Base-by-base conservation (phyloP, 768 basidiomycete species). In the Lentinula guzmanii region DNA sequence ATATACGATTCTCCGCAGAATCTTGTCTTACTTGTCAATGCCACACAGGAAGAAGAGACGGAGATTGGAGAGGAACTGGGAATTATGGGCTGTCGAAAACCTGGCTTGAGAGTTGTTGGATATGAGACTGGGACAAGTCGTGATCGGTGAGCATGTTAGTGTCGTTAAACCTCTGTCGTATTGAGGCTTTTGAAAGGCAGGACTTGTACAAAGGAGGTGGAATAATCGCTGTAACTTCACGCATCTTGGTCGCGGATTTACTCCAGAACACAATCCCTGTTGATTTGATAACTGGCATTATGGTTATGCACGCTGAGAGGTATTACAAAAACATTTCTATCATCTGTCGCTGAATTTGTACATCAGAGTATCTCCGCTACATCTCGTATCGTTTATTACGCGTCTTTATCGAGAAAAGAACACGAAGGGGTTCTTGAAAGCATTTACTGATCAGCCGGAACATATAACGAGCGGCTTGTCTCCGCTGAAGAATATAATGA, bases 391-490 rank as follows among this genome's bases (percentile, higher is more conserved):
- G 0, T 99, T 98, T 75, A 92, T 98, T 41, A 89, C 95, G 53
- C 86, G 95, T 2, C 76, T 97, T 2, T 98, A 89, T 70, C 84
- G 96, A 45, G 89, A 97, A 72, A 86, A 89, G 75, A 99, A 98
- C 76, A 84, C 82, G 70, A 79, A 78, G 2, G 96, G 96, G 1
- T 99, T 98, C 72, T 77, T 98, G 65, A 98, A 99, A 72, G 97
- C 94, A 0, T 97, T 99, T 70, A 93, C 94, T 2, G 97, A 98
- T 72, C 91, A 98, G 67, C 95, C 96, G 4, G 97, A 98, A 71
- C 86, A 90, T 64, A 97, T 99, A 63, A 95, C 90, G 0, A 92
- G 86, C 64, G 96, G 95, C 1, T 74, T 98, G 71, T 93, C 92
- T 1, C 97, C 97, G 1, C 77, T 99, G 21, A 90, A 87, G 67